Conservation (phyloP, 2,329 filamentous ascomycete genomes). For the Penicillium sp. region DNA sequence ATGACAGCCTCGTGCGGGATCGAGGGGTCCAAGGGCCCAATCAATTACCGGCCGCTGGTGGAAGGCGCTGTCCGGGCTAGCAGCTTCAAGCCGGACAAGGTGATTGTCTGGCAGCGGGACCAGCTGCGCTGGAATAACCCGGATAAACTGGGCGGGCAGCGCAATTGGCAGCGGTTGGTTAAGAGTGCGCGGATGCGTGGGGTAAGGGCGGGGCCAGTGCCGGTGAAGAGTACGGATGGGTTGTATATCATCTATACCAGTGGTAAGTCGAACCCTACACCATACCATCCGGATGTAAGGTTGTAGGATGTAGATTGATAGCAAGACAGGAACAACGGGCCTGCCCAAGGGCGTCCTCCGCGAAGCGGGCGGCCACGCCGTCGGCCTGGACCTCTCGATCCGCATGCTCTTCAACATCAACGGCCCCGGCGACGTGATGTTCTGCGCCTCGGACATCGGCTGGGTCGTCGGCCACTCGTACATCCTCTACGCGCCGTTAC, state of each 20-base stretch:
- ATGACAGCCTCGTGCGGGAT: slow-evolving; percentile 92
- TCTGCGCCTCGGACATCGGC: slow-evolving; percentile 82
- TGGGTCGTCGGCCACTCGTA: slow-evolving; percentile 90
- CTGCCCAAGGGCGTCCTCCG: slow-evolving; percentile 80
- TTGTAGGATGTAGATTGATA: not conserved
- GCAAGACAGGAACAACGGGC: slow-evolving; percentile 68
- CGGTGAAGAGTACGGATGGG: slow-evolving; percentile 73
- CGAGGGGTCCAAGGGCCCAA: slow-evolving; percentile 77
- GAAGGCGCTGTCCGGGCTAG: slow-evolving; percentile 70
- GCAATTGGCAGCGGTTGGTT: slow-evolving; percentile 77
- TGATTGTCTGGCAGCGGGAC: slow-evolving; percentile 82
- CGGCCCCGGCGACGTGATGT: slow-evolving; percentile 79
- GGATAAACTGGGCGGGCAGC: slow-evolving; percentile 66
- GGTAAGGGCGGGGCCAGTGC: slow-evolving; percentile 71
- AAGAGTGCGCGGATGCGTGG: slow-evolving; percentile 69
- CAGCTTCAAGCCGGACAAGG: slow-evolving; percentile 69
- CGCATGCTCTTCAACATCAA: slow-evolving; percentile 80
- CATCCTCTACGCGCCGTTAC: slow-evolving; percentile 84
- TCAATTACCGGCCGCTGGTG: slow-evolving; percentile 76
- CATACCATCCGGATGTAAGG: too few relatives aligned
- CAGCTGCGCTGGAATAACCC: slow-evolving; percentile 72
- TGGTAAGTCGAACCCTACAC: slow-evolving; percentile 35
- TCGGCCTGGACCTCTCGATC: slow-evolving; percentile 79
- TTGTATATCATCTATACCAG: slow-evolving; percentile 93
- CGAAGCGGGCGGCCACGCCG: slow-evolving; percentile 82